Evolutionary conservation across 768 basidiomycete species (phyloP).

Genomic region (Gymnopilus dilepis): DNA sequence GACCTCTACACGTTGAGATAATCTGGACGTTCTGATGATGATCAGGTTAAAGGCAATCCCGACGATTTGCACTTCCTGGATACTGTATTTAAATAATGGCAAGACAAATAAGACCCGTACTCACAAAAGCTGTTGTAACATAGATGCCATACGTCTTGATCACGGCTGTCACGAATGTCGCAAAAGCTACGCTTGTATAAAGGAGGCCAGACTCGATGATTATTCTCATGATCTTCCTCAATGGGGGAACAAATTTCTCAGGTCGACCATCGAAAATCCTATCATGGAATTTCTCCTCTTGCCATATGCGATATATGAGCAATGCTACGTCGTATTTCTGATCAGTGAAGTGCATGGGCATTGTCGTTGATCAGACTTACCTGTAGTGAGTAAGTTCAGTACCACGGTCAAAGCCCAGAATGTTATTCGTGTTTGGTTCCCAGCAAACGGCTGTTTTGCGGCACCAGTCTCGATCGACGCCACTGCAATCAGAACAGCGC

Average conservation of each 20-base stretch:
- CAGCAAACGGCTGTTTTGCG: conserved; percentile 8
- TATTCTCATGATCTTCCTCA: conserved; percentile 28
- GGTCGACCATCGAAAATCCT: neutral
- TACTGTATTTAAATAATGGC: neutral
- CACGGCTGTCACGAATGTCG: conserved; percentile 26
- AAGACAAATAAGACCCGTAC: too few species aligned
- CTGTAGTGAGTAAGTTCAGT: conserved; percentile 22
- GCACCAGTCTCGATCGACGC: conserved; percentile 8
- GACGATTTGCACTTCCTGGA: conserved; percentile 26
- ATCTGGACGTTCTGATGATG: conserved; percentile 27
- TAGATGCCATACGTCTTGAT: conserved; percentile 30
- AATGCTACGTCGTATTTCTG: conserved; percentile 9
- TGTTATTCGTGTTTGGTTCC: conserved; percentile 13
- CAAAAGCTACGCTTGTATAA: conserved; percentile 27
- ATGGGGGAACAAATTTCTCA: neutral
- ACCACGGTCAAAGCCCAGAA: conserved; percentile 23
- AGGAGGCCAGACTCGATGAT: conserved; percentile 36
- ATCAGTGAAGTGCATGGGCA: neutral
- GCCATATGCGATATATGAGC: conserved; percentile 17
- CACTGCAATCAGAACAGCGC: conserved; percentile 14
- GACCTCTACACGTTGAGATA: neutral
- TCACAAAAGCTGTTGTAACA: conserved; percentile 28
- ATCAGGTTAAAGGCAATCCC: conserved; percentile 37
- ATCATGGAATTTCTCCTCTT: conserved; percentile 7
- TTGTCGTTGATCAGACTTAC: conserved; percentile 9